Base-by-base conservation (phyloP, 306 rosid species). In the Crataegus laevigata region DNA sequence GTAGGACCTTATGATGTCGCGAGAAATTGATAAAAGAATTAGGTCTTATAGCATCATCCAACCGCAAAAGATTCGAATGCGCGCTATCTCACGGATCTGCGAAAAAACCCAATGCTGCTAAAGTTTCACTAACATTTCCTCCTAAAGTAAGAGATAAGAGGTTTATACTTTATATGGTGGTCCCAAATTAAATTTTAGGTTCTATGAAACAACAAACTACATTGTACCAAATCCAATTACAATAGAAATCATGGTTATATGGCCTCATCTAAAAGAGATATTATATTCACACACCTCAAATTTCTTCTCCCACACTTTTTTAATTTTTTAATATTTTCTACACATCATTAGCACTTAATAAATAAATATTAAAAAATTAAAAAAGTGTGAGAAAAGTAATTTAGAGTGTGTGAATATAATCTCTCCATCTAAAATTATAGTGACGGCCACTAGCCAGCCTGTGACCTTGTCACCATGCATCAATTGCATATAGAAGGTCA, bases 391-490 rank as follows among this genome's bases (percentile, higher is more conserved):
- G n/a, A n/a, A n/a, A n/a, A n/a, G n/a, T n/a, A n/a, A n/a, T n/a
- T n/a, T n/a, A n/a, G n/a, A n/a, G n/a, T n/a, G n/a, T n/a, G n/a
- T n/a, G n/a, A n/a, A n/a, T n/a, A n/a, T n/a, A n/a, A n/a, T n/a
- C n/a, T n/a, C n/a, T n/a, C n/a, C 30, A 64, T 79, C 66, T 42
- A 55, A 66, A 74, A 77, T 79, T 73, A 78, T 81, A 69, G 77
- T 22, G 65, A 72, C 28, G 52, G 81, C 89, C 91, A 47, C 19
- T 15, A 14, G 52, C 52, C 21, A 86, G 85, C 72, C 88, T 87
- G 87, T 72, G 18, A 36, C 75, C 12, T 51, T 45, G 50, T 83
- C 85, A 75, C 67, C 30, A 3, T 4, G 8, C 54, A 47, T 47
- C 54, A 15, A 47, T 47, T 47, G 21, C 54, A 47, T 15, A 34